Evolutionary conservation across 2,329 filamentous ascomycete genomes (phyloP), one percentile per base, ranked within the genome.

Genomic region (Xylariaceae sp.): DNA sequence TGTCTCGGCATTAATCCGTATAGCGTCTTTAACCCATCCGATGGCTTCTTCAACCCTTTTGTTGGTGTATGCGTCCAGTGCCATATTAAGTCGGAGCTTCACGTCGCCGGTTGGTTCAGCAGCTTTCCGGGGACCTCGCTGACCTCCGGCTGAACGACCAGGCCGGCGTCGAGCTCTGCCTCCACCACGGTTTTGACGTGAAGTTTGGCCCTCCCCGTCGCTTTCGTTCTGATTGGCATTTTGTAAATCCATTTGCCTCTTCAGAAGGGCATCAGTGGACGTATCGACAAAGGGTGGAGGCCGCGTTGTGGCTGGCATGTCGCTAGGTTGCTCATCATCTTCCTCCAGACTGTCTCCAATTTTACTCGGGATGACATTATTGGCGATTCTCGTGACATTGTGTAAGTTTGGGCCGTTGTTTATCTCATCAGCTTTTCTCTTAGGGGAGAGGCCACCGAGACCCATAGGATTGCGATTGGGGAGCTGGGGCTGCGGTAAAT

Each of bases 21-120:
- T 83, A 46, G 85, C 77, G 55, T 85, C 81, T 33, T 76, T 73
- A 7, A 80, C 75, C 19, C 78, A 68, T 14, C 75, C 73, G 27
- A 81, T 68, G 5, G 85, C 83, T 33, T 74, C 69, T 5, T 79
- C 73, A 51, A 83, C 82, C 17, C 83, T 73, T 21, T 76, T 72
- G 8, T 76, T 71, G 47, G 88, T 72, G 58, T 83, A 90, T 4
- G 82, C 79, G 48, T 83, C 74, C 47, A 82, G 86, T 3, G 87
- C 86, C 58, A 78, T 73, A 37, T 77, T 75, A 39, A 90, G 73
- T 34, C 83, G 72, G 33, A 78, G 72, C 57, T 84, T 88, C 63
- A 90, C 87, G 55, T 89, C 83, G 33, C 76, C 80, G 36, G 83
- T 79, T 14, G 83, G 84, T 60, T 87, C 84, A 7, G 79, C 82